Evolutionary conservation across 805 yeast genomes (phyloP).

Genomic region (Yarrowia sp.): DNA sequence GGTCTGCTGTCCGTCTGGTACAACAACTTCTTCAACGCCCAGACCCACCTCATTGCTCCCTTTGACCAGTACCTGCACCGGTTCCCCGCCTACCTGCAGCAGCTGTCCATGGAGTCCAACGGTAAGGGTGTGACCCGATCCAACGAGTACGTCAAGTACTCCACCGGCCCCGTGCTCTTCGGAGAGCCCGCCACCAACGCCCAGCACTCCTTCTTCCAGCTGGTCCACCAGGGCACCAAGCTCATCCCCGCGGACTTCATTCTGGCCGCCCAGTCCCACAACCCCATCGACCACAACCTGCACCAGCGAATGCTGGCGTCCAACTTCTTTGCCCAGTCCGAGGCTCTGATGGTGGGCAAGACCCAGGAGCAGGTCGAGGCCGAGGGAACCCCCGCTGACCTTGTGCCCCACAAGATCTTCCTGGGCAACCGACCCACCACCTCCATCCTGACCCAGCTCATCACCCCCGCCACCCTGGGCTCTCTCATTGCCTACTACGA

Average conservation of each 20-base stretch:
- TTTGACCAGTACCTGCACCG: constrained; percentile 98
- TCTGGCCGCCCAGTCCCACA: constrained; percentile 95
- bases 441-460: constrained; percentile 91
- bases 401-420: constrained; percentile 95
- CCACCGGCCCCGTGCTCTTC: constrained; percentile 93
- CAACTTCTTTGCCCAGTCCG: constrained; percentile 97
- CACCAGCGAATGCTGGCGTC: constrained; percentile 99
- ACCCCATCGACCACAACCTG: constrained; percentile 91
- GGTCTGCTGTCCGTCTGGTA: constrained; percentile 97
- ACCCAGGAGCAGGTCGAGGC: constrained; percentile 74
- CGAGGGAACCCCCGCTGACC: constrained; percentile 86
- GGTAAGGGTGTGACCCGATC: constrained; percentile 97
- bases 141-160: constrained; percentile 88
- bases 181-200: constrained; percentile 99
- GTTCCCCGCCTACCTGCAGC: constrained; percentile 99
- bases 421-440: constrained; percentile 99
- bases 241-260: constrained; percentile 96
- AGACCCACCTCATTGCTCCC: constrained; percentile 97
- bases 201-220: constrained; percentile 99
- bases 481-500: constrained; percentile 97
- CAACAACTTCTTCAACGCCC: constrained; percentile 97
- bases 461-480: constrained; percentile 96
- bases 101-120: constrained; percentile 98
- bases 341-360: constrained; percentile 97
- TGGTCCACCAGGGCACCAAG: constrained; percentile 99